Evolutionary conservation across 768 basidiomycete genomes (phyloP).

Genomic region (Coprinellus micaceus): DNA sequence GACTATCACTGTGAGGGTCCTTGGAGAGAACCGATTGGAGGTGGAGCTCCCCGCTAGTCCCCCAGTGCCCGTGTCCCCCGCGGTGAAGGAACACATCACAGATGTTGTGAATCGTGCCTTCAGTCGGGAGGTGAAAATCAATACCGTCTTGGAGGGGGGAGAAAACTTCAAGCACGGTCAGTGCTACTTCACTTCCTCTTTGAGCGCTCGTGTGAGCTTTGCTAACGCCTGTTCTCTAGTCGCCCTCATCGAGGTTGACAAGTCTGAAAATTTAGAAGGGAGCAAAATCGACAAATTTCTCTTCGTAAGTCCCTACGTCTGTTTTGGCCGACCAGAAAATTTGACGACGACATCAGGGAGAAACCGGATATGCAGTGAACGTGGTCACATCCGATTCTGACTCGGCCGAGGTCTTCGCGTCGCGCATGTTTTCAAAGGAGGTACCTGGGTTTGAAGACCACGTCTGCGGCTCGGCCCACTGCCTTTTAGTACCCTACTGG

Average conservation of each 20-base stretch:
- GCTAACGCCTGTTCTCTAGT: conserved; percentile 18
- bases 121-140: conserved; percentile 33
- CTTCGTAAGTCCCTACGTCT: conserved; percentile 27
- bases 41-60: conserved; percentile 33
- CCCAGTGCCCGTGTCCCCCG: conserved; percentile 22
- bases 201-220: neutral
- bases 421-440: conserved; percentile 48
- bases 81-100: conserved; percentile 28
- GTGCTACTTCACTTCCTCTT: neutral
- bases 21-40: conserved; percentile 32
- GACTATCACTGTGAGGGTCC: neutral
- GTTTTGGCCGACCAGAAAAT: neutral
- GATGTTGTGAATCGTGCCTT: conserved; percentile 34
- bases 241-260: conserved; percentile 40
- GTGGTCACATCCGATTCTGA: conserved; percentile 36
- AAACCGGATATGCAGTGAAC: conserved; percentile 33
- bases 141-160: conserved; percentile 24
- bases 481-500: conserved; percentile 49
- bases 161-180: neutral
- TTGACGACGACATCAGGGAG: conserved; percentile 19
- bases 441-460: conserved; percentile 41
- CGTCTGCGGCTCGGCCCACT: conserved; percentile 55
- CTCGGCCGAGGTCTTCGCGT: conserved; percentile 37
- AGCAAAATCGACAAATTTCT: conserved; percentile 27
- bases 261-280: conserved; percentile 31